Evolutionary conservation across 1,139 yeast genomes (phyloP).

Genomic region (Yamadazyma friedrichii): DNA sequence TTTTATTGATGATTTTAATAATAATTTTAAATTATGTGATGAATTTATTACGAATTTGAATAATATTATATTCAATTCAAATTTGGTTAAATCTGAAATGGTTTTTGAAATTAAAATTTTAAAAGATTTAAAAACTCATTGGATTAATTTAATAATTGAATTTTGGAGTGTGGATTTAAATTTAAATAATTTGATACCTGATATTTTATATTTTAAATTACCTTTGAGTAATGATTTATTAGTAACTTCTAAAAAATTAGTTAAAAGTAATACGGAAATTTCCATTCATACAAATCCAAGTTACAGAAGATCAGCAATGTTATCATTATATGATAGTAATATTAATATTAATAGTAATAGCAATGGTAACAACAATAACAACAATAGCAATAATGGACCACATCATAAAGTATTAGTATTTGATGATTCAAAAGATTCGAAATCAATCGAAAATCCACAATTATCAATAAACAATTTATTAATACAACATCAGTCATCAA

Average conservation of each 20-base stretch:
- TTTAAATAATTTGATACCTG: constrained; percentile 19
- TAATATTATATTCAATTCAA: constrained; percentile 35
- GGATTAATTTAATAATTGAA: constrained; percentile 34
- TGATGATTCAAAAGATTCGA: constrained; percentile 23
- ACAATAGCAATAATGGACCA: constrained; percentile 15
- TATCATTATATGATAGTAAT: constrained; percentile 48
- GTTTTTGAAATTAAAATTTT: constrained; percentile 41
- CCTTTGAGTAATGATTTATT: constrained; percentile 29
- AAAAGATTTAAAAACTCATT: constrained; percentile 46
- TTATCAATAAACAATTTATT: constrained; percentile 39
- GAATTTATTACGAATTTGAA: constrained; percentile 51
- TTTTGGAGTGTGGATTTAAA: constrained; percentile 33
- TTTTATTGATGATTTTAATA: constrained; percentile 66
- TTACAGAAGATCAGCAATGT: constrained; percentile 54
- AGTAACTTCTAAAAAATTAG: constrained; percentile 18
- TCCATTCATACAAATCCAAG: constrained; percentile 51
- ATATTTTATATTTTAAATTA: constrained; percentile 23
- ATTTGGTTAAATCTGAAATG: constrained; percentile 23
- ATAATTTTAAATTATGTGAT: constrained; percentile 45
- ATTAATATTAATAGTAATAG: constrained; percentile 5
- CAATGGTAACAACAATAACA: background rate
- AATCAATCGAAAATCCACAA: constrained; percentile 37
- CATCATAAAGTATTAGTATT: constrained; percentile 33
- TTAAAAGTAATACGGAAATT: constrained; percentile 38
- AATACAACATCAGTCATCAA: constrained; percentile 41